These are phyloP conservation scores for Cytospora piceicola DNA, from an alignment of 2,329 filamentous ascomycete genomes.

Conservation along the genomic window DNA sequence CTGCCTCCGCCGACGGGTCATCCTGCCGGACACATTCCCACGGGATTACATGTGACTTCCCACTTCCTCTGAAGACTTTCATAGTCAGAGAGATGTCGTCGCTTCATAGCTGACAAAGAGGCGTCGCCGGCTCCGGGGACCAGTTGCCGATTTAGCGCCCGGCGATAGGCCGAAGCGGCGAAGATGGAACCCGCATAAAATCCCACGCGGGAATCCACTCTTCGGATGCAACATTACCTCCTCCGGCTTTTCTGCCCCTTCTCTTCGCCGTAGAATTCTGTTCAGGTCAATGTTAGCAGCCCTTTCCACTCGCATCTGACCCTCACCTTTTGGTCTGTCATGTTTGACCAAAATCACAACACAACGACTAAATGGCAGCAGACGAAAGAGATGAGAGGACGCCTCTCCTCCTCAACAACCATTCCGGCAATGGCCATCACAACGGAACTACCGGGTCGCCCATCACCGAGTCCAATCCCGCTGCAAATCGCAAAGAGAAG, in stretches of 20 bases:
- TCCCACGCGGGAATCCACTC: constrained; percentile 11
- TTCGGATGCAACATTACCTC: constrained; percentile 9
- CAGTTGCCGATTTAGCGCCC: constrained; percentile 13
- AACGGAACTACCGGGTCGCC: constrained; percentile 1
- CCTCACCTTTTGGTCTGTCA: background rate
- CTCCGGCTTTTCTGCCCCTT: background rate
- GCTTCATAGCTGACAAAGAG: background rate
- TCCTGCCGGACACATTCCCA: background rate
- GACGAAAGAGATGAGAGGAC: constrained; percentile 27
- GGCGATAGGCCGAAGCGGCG: constrained; percentile 17
- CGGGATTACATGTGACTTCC: too few species aligned
- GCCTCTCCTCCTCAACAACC: constrained; percentile 27
- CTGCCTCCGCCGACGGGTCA: too few species aligned
- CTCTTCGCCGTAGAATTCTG: background rate
- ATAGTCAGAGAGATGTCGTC: too few species aligned
- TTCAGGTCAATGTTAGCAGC: background rate
- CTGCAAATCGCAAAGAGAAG: constrained; percentile 10
- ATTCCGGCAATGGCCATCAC: constrained; percentile 10
- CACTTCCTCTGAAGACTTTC: too few species aligned
- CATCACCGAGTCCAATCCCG: background rate
- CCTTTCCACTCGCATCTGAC: background rate
- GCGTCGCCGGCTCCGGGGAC: background rate
- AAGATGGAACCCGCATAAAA: constrained; percentile 4
- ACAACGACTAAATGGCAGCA: constrained; percentile 18
- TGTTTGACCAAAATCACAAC: background rate